These are phyloP conservation scores for Hyphopichia burtonii DNA, from an alignment of 1,139 yeast species.

Conservation along the genomic window DNA sequence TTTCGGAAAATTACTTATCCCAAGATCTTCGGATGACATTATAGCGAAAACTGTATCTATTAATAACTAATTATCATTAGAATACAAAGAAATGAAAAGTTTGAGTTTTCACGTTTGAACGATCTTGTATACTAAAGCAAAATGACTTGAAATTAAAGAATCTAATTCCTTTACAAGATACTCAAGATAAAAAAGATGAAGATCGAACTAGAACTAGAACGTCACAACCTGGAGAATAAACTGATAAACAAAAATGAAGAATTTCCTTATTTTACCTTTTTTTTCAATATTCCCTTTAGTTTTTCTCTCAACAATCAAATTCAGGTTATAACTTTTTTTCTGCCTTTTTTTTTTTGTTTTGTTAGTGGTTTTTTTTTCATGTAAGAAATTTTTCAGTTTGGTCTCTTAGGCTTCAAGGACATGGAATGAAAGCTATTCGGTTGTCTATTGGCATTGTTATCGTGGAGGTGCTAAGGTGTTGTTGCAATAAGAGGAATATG, in stretches of 20 bases:
- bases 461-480: too few relatives aligned
- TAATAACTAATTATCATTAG: neutral
- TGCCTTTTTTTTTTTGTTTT: neutral
- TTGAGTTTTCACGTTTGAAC: too few relatives aligned
- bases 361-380: neutral
- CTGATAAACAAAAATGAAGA: neutral
- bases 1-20: conserved; percentile 26
- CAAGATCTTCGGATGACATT: conserved; percentile 13
- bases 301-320: neutral
- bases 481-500: too few relatives aligned
- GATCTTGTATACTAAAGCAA: too few relatives aligned
- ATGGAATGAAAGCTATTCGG: too few relatives aligned
- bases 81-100: neutral
- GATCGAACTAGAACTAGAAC: neutral
- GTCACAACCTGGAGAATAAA: too few relatives aligned
- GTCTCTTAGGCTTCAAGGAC: too few relatives aligned
- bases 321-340: neutral
- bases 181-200: neutral
- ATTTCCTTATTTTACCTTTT: neutral
- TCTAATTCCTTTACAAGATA: neutral
- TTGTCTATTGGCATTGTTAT: too few relatives aligned
- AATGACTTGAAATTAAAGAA: too few relatives aligned
- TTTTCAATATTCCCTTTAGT: neutral
- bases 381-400: too few relatives aligned
- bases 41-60: neutral